phyloP scores from a whole-genome alignment of 768 basidiomycete species.

The Mrakia blollopis region DNA sequence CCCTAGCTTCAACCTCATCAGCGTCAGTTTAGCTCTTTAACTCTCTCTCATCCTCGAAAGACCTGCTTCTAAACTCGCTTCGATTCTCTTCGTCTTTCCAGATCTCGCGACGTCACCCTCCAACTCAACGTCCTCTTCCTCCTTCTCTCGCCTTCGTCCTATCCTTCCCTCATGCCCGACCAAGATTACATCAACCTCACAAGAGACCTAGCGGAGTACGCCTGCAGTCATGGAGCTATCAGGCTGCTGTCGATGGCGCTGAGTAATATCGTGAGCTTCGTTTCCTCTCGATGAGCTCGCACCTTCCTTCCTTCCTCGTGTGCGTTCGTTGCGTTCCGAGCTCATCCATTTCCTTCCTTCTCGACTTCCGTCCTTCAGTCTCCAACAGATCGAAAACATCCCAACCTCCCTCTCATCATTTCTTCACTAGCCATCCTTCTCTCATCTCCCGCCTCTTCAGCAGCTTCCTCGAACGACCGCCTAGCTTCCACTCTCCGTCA shows the following conservation, averaged over 20 bases:
- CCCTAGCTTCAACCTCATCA: conserved; percentile 8
- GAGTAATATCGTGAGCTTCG: neutral
- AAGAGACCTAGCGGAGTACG: neutral
- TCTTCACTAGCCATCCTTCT: conserved; percentile 43
- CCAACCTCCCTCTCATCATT: conserved; percentile 52
- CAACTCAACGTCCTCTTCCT: conserved; percentile 19
- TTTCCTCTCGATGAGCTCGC: neutral
- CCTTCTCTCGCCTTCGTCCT: conserved; percentile 23
- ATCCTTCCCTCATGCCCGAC: conserved; percentile 16
- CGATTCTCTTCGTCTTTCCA: neutral
- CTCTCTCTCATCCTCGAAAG: no score
- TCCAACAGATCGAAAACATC: conserved; percentile 55
- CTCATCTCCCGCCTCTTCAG: conserved; percentile 42
- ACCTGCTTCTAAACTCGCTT: neutral
- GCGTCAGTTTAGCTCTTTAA: neutral
- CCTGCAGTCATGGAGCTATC: neutral
- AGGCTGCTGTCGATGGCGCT: conserved; percentile 3
- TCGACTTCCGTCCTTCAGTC: conserved; percentile 47
- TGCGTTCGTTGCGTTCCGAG: neutral
- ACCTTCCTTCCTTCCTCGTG: neutral
- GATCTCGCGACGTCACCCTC: neutral
- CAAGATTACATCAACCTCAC: neutral
- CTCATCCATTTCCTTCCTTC: conserved; percentile 4
- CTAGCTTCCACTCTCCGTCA: conserved; percentile 48
- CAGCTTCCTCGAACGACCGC: conserved; percentile 43